Evolutionary conservation across 2,329 filamentous ascomycete genomes (phyloP), one percentile per base, ranked within the genome.

Genomic region (Trichoderma endophyticum): DNA sequence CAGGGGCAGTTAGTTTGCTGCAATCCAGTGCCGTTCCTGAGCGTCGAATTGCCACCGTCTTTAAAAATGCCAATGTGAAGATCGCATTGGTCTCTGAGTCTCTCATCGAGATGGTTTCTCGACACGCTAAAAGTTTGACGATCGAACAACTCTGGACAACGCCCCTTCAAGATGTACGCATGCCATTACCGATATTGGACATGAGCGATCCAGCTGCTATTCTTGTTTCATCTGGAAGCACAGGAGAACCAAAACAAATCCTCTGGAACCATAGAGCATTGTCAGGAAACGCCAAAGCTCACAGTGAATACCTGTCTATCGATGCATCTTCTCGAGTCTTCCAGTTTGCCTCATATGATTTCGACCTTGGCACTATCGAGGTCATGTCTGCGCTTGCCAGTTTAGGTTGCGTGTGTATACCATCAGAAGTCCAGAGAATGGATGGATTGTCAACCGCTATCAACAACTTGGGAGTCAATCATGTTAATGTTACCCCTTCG

Each of bases 201-300:
- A 51, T 64, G 57, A 26, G 43, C 36, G 68, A 70, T 63, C 57
- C 68, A 21, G 68, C 68, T 56, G 56, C 68, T 12, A 70, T 63
- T 32, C 21, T 70, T 8, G 68, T 70, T 21, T 70, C 68, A 34
- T 70, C 68, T 28, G 68, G 68, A 15, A 70, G 57, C 30, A 70
- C 68, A n/a, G 68, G 68, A 18, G 68, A 70, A 32, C 68, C 68
- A 64, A 70, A 70, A 34, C 68, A 70, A 24, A 70, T 70, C 24
- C 57, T 63, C 21, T 70, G 68, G 68, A 70, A 12, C 9, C 68
- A 70, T 61, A 26, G 59, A 64, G 28, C 36, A 15, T 8, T 70
- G 11, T 26, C 68, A 0, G 68, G 36, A 34, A 70, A 70, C 15
- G 43, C 54, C 26, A 63, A 51, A 32, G 68, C 39, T 11, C 68